A percentile compares a stretch with the other conserved stretches of the same genome.
These are phyloP conservation scores for Angophora floribunda DNA, from an alignment of 345 rosid genomes.

Conservation along the genomic window DNA sequence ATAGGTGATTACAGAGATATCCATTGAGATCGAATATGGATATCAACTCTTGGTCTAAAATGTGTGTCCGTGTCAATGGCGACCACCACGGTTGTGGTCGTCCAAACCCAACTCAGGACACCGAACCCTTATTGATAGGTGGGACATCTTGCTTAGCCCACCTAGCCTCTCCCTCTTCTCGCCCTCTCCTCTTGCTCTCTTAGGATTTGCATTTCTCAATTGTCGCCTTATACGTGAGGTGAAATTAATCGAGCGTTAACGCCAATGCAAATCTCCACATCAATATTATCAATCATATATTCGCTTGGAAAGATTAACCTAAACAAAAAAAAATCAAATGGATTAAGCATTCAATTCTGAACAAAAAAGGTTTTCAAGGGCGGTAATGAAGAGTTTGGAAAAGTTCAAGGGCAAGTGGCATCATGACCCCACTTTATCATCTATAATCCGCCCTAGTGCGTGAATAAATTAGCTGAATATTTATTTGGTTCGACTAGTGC, in stretches of 20 bases:
- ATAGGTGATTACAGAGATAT: rapidly evolving
- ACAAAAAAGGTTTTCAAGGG: not conserved
- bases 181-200: not conserved
- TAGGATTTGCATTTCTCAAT: not conserved
- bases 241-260: not conserved
- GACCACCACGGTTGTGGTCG: not conserved
- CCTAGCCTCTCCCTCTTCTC: not conserved
- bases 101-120: not conserved
- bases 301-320: not conserved
- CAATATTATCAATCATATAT: not conserved
- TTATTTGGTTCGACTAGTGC: not conserved
- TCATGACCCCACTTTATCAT: not conserved
- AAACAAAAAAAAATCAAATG: not conserved
- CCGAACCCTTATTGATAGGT: not conserved
- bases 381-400: not conserved
- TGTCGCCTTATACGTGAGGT: rapidly evolving
- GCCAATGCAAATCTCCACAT: not conserved
- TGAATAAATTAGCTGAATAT: not conserved
- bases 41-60: not conserved
- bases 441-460: not conserved
- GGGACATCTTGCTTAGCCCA: not conserved
- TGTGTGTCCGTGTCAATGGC: not conserved
- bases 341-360: not conserved
- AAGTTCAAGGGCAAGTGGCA: not conserved
- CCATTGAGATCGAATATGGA: not conserved